Base-by-base conservation (phyloP, 2,329 filamentous ascomycete genomes). In the Cordyceps tenuipes region DNA sequence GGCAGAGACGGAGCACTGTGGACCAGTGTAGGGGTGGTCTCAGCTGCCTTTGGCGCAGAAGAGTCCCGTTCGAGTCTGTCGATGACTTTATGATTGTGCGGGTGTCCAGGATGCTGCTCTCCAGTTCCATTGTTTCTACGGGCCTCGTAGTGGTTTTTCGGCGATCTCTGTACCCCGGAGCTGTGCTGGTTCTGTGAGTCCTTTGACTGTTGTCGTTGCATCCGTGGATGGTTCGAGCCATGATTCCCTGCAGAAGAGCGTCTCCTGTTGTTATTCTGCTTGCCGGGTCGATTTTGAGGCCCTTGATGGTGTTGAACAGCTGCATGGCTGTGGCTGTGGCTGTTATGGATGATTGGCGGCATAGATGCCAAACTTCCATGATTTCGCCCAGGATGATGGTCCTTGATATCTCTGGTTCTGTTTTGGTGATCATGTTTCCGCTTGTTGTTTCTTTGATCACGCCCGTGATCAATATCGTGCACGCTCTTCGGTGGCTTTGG, bases 401-500 rank as follows among this genome's bases (percentile, higher is more conserved):
- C 55, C n/a, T 58, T 55, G 1, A 54, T 59, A 29, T 62, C 60
- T 29, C 26, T 55, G 17, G 51, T 26, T 19, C 56, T 51, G 15
- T 55, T 55, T 34, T 62, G 55, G n/a, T 58, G 31, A 12, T 62
- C 50, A 34, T 59, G 29, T 39, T 59, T 62, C 31, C 50, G 48
- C 9, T 62, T 62, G 19, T 51, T 62, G 10, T 50, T 55, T n/a
- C 56, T 50, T 36, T 62, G 49, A 43, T 61, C 48, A 13, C 51
- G 41, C 17, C 39, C 29, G 36, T 51, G 34, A n/a, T 50, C 47
- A 46, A 50, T 46, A 5, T 62, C 60, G 13, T 62, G 56, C 3
- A 62, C 46, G n/a, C 60, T 62, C 21, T 62, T 62, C 5, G 60
- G 60, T 13, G 60, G 60, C 23, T 62, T 62, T 2, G 60, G 60